Evolutionary conservation across 208 protist genomes (phyloP).

Genomic region (Leishmania tarentolae): DNA sequence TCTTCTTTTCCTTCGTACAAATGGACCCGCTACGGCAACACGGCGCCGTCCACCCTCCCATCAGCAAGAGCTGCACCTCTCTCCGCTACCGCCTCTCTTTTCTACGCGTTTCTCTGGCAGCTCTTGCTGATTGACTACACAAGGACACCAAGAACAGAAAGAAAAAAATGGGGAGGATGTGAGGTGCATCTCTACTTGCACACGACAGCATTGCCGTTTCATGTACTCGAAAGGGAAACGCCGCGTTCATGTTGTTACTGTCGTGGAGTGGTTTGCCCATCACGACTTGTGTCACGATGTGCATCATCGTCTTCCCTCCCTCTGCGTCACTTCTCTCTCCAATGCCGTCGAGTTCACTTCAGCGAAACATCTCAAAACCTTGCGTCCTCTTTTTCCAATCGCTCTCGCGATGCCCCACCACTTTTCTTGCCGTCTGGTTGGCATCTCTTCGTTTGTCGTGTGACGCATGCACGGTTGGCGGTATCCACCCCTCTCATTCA

Average conservation of each 20-base stretch:
- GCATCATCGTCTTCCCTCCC: no score
- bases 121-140: no score
- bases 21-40: neutral
- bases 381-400: neutral
- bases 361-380: neutral
- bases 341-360: neutral
- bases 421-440: neutral
- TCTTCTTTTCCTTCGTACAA: neutral
- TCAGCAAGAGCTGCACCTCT: neutral
- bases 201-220: neutral
- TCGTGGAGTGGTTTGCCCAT: neutral
- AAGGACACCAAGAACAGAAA: neutral
- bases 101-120: neutral
- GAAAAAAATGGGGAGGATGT: neutral
- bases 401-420: neutral
- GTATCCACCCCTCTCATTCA: neutral
- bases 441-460: neutral
- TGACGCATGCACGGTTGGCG: neutral
- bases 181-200: neutral
- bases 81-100: neutral
- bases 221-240: neutral
- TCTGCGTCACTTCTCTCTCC: neutral
- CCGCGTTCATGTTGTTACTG: neutral
- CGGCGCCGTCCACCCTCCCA: neutral
- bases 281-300: neutral